Base-by-base conservation (phyloP, 2,329 filamentous ascomycete species). In the Colletotrichum melonis region DNA sequence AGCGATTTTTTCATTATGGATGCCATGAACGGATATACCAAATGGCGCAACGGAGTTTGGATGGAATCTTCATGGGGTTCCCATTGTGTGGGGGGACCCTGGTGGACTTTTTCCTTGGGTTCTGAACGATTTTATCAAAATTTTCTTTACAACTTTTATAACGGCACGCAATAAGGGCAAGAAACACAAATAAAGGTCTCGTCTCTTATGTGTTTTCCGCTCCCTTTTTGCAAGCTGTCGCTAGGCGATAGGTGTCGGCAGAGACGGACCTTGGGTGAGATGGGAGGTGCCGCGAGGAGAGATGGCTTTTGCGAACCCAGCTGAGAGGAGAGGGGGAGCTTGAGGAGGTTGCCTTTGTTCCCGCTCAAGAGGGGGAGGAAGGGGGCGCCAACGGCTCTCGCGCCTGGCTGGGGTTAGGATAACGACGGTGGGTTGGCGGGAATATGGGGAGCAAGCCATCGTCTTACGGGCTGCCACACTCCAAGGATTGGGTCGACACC, bases 401-500 rank as follows among this genome's bases (percentile, higher is more conserved):
- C 35, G 32, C 22, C 62, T 28, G 30, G 49, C 2, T 24, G 4
- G 30, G n/a, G 2, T 26, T 30, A 19, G 26, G 42, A 19, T 24
- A 14, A 14, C 12, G 68, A 54, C 30, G 22, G 32, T 11, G 32
- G 32, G 32, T 35, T 35, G 32, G 30, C n/a, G 63, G 22, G 7
- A 35, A 11, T 11, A 28, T n/a, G 30, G 14, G 52, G 28, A 24
- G 24, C 30, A 32, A n/a, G 30, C 49, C 49, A 26, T 14, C 42
- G 57, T 35, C 49, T 49, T 24, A n/a, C 42, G 46, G 54, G 68
- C 46, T 42, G 35, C 46, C 57, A 66, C 30, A 11, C 57, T 42
- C 67, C 63, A 38, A 68, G 69, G 56, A 62, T 62, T 16, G 35
- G 35, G 56, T 62, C 35, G 49, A 49, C 57, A 56, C 57, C 2